Evolutionary conservation across 257 asterid genomes (phyloP).

Genomic region (Plantago major): DNA sequence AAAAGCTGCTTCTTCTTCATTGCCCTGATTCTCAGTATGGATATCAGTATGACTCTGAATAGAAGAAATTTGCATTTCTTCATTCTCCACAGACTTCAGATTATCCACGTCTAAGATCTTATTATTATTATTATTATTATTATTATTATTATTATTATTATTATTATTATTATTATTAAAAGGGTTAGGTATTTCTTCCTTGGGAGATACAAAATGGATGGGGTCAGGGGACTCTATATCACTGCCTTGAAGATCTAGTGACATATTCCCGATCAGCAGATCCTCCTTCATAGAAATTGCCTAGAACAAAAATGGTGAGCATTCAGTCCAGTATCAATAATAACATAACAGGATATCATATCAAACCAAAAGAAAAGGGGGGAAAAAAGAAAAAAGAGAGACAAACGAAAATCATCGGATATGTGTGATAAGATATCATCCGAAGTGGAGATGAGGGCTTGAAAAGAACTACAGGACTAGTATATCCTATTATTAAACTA

Average conservation of each 20-base stretch:
- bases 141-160: conserved; percentile 29
- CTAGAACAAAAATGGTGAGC: conserved; percentile 32
- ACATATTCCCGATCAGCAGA: conserved; percentile 70
- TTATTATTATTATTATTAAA: conserved; percentile 30
- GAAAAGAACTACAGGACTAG: conserved; percentile 1
- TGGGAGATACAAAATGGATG: conserved; percentile 60
- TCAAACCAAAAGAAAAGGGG: no score
- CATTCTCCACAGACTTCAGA: conserved; percentile 24
- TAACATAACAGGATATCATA: neutral
- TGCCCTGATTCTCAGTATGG: conserved; percentile 23
- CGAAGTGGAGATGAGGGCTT: neutral
- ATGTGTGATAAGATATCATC: neutral
- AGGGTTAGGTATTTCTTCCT: conserved; percentile 29
- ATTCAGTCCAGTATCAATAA: conserved; percentile 8
- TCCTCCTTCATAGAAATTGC: conserved; percentile 75
- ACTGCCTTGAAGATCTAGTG: conserved; percentile 48
- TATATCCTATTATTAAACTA: neutral
- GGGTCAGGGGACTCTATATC: conserved; percentile 37
- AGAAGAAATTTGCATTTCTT: conserved; percentile 26
- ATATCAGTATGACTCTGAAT: conserved; percentile 20
- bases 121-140: conserved; percentile 28
- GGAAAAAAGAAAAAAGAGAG: neutral
- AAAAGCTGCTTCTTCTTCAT: conserved; percentile 20
- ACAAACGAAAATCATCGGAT: neutral
- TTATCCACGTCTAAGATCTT: conserved; percentile 23